Evolutionary conservation across 495 filamentous ascomycete species (phyloP), one percentile per base, ranked within the genome.

Genomic region (Coniosporium apollinis): DNA sequence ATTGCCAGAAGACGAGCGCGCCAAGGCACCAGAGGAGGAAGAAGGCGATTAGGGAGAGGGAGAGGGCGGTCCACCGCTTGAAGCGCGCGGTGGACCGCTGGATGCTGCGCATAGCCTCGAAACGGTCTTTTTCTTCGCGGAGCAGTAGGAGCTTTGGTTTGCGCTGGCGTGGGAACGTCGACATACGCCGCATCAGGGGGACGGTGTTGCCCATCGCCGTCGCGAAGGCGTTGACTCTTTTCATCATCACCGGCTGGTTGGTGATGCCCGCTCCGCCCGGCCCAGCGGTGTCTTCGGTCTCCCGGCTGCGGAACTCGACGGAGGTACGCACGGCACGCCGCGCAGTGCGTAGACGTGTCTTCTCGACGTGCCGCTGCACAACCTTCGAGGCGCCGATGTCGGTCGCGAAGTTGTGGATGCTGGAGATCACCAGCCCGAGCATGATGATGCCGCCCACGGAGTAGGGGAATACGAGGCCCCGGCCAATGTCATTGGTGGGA

Each of bases 381-480:
- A 86, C 60, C 17, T 82, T 78, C 36, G 74, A 71, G 30, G 70
- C 62, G 13, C 70, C 66, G 20, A 84, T 57, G 35, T 81, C 71
- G 14, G 48, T 38, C 2, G 69, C 68, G 38, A 82, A 82, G 20
- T 64, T 58, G 21, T 47, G 41, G 45, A 63, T 51, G 16, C 44
- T 50, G 24, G 50, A 57, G 30, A 63, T 52, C 38, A 62, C 52
- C 7, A 63, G 46, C 50, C 57, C 59, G 7, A 63, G 49, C 45
- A 59, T 60, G 29, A 63, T 58, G 44, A 60, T 59, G 19, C 59
- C 59, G 14, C 55, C 59, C 20, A 63, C 50, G n/a, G 59, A 52
- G 36, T 54, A 63, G 4, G 59, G 59, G 36, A 63, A 54, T 8
- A 60, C 47, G 1, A 63, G 35, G 19, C 59, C 59, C 4, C 57